These are phyloP conservation scores for Plasmopara viticola DNA, from an alignment of 352 stramenopile genomes.

Conservation along the genomic window DNA sequence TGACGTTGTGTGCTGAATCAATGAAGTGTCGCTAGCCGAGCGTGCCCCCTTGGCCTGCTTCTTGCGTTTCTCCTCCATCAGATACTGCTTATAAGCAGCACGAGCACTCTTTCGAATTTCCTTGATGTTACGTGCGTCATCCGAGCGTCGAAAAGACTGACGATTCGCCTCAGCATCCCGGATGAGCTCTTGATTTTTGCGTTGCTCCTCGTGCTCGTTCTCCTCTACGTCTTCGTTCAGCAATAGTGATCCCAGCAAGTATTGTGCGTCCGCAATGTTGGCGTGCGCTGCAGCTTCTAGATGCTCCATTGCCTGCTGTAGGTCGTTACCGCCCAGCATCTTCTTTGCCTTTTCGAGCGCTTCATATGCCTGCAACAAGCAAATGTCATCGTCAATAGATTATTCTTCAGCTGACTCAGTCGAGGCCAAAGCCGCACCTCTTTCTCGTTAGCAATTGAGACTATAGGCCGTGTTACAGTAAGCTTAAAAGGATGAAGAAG, in stretches of 20 bases:
- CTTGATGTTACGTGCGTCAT: slow-evolving; percentile 60
- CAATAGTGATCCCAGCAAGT: slow-evolving; percentile 59
- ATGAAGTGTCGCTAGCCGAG: slow-evolving; percentile 4
- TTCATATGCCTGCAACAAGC: slow-evolving; percentile 27
- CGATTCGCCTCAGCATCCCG: slow-evolving; percentile 69
- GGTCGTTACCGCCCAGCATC: slow-evolving; percentile 48
- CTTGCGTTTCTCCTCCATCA: slow-evolving; percentile 40
- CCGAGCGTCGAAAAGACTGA: slow-evolving; percentile 29
- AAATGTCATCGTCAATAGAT: neutral
- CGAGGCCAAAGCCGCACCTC: slow-evolving; percentile 21
- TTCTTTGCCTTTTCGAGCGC: slow-evolving; percentile 55
- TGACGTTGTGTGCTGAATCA: slow-evolving; percentile 61
- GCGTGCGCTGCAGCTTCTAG: slow-evolving; percentile 53
- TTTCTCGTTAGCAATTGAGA: slow-evolving; percentile 19
- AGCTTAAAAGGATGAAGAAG: too few relatives aligned
- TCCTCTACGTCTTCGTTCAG: slow-evolving; percentile 39
- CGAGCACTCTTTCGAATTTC: slow-evolving; percentile 76
- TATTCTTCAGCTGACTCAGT: neutral
- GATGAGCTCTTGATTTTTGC: slow-evolving; percentile 38
- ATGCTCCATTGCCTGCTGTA: slow-evolving; percentile 51
- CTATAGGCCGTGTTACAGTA: slow-evolving; percentile 12
- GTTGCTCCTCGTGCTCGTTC: slow-evolving; percentile 26
- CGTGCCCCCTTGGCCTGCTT: slow-evolving; percentile 19
- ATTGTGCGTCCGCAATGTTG: slow-evolving; percentile 70
- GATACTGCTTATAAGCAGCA: slow-evolving; percentile 68